A percentile compares a stretch with the other conserved stretches of the same genome.
phyloP scores from a whole-genome alignment of 768 basidiomycete genomes.

The Boletus speciosus region DNA sequence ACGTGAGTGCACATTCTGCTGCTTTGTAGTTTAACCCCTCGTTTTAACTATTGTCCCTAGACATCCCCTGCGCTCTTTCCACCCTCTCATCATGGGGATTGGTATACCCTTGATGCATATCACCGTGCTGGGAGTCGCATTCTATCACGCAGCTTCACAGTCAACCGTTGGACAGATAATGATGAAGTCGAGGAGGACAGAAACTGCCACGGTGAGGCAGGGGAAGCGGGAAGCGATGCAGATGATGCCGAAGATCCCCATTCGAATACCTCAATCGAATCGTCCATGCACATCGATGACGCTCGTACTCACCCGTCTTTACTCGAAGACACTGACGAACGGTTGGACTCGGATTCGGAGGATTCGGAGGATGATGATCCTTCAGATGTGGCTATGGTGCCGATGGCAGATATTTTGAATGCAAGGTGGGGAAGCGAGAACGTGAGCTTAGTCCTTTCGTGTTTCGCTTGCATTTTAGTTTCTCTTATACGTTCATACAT shows the following conservation, averaged over 20 bases:
- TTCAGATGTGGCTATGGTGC: slow-evolving; percentile 83
- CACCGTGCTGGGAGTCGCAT: slow-evolving; percentile 92
- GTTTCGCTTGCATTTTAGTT: neutral
- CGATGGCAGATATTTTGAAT: slow-evolving; percentile 95
- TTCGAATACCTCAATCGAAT: slow-evolving; percentile 11
- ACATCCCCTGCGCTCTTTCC: slow-evolving; percentile 72
- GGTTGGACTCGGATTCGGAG: slow-evolving; percentile 40
- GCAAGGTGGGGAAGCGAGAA: slow-evolving; percentile 84
- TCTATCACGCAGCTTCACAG: slow-evolving; percentile 86
- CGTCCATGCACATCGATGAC: slow-evolving; percentile 33
- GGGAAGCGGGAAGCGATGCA: slow-evolving; percentile 34
- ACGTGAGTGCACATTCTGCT: slow-evolving; percentile 41
- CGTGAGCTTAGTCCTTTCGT: slow-evolving; percentile 40
- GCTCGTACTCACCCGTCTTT: neutral
- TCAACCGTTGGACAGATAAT: slow-evolving; percentile 57
- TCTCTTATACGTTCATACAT: neutral
- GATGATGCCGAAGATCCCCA: slow-evolving; percentile 33
- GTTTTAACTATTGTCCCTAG: slow-evolving; percentile 33
- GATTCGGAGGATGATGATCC: slow-evolving; percentile 51
- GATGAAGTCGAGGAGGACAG: slow-evolving; percentile 16
- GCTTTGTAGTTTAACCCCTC: neutral
- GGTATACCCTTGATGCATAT: slow-evolving; percentile 71
- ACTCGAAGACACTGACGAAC: slow-evolving; percentile 17
- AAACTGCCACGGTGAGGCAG: slow-evolving; percentile 16
- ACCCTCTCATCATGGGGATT: slow-evolving; percentile 36